A percentile compares a stretch with the other conserved stretches of the same genome.
Evolutionary conservation across 202 grass and related monocot genomes (phyloP).

Genomic region (Digitaria exilis): DNA sequence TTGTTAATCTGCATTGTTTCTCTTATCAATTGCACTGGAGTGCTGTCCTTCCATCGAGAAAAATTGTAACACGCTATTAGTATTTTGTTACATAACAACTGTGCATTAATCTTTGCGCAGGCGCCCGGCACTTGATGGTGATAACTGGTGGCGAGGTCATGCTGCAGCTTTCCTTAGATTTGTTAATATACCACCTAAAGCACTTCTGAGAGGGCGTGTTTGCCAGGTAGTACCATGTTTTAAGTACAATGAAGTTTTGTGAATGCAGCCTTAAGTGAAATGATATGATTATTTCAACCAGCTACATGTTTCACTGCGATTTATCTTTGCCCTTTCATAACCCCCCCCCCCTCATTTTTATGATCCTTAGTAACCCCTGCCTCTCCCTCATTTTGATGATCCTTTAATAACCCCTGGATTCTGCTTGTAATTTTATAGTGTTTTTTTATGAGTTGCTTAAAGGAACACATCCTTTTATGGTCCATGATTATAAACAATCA

Average conservation of each 20-base stretch:
- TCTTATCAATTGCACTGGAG: neutral
- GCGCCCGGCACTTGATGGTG: constrained; percentile 92
- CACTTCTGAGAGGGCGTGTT: constrained; percentile 77
- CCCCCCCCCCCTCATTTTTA: constrained; percentile 14
- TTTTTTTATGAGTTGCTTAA: constrained; percentile 23
- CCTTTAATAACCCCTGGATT: neutral
- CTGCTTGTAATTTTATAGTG: neutral
- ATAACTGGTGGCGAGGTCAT: constrained; percentile 99
- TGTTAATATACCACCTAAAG: constrained; percentile 75
- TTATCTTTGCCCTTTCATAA: constrained; percentile 5
- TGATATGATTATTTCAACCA: constrained; percentile 31
- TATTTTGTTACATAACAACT: constrained; percentile 19
- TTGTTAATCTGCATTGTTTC: constrained; percentile 21
- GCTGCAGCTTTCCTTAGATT: constrained; percentile 90
- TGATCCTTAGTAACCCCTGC: too few relatives aligned
- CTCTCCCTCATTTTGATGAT: too few relatives aligned
- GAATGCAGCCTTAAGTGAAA: constrained; percentile 5
- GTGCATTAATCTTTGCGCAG: constrained; percentile 46
- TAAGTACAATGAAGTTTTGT: neutral
- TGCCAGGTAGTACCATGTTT: constrained; percentile 64
- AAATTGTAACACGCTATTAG: constrained; percentile 16
- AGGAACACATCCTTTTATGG: constrained; percentile 26
- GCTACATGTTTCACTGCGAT: constrained; percentile 4
- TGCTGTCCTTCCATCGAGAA: neutral
- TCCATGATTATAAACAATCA: constrained; percentile 17